A percentile compares a stretch with the other conserved stretches of the same genome.
Conservation (phyloP, 2,329 filamentous ascomycete species). For the Aspergillus novofumigatus region DNA sequence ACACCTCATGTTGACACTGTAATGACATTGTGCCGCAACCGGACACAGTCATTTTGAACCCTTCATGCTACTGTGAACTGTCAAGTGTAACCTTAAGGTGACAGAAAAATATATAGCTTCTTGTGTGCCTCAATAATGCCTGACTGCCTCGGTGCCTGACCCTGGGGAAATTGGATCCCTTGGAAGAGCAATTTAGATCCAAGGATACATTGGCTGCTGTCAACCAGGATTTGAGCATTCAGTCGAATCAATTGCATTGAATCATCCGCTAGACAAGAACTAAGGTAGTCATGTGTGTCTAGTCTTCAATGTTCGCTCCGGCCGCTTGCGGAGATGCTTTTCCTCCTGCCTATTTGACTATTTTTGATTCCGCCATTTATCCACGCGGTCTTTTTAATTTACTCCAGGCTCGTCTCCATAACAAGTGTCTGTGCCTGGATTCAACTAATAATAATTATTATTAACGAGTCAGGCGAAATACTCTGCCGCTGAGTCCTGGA, state of each 20-base stretch:
- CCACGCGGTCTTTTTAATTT: neutral
- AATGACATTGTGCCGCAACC: no score
- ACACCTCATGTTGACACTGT: no score
- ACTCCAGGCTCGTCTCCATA: neutral
- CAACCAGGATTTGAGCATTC: neutral
- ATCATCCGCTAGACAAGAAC: neutral
- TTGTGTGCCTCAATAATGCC: neutral
- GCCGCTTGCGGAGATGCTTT: neutral
- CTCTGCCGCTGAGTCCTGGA: neutral
- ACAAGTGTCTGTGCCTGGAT: neutral
- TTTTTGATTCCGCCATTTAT: neutral
- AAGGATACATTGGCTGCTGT: neutral
- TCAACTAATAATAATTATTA: no score
- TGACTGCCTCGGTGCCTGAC: neutral
- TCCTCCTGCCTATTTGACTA: neutral
- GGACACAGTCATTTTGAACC: no score
- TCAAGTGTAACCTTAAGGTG: no score
- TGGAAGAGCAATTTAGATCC: neutral
- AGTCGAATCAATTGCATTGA: neutral
- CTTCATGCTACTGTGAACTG: no score
- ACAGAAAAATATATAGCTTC: no score
- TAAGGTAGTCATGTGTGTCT: no score
- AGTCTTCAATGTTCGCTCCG: neutral
- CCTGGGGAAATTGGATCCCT: neutral
- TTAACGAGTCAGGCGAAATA: neutral